A percentile compares a stretch with the other conserved stretches of the same genome.
Conservation (phyloP, 352 stramenopile species). For the Aphanomyces stellatus region DNA sequence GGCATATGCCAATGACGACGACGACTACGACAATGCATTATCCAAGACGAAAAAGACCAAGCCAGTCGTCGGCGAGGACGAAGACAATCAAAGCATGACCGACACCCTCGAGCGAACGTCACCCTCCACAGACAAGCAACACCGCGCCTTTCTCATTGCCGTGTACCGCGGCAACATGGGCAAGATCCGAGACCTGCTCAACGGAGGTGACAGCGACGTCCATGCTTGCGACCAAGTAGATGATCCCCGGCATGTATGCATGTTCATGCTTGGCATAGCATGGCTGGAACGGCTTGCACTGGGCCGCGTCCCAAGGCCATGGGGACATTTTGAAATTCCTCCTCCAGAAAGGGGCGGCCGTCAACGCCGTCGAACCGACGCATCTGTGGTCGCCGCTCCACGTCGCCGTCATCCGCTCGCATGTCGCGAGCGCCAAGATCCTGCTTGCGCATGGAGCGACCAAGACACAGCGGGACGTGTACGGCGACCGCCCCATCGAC, state of each 20-base stretch:
- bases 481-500: slow-evolving; percentile 43
- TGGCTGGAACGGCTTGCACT: slow-evolving; percentile 69
- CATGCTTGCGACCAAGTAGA: slow-evolving; percentile 54
- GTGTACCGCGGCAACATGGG: slow-evolving; percentile 51
- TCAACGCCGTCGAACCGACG: slow-evolving; percentile 59
- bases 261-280: no score
- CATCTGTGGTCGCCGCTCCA: slow-evolving; percentile 65
- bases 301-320: slow-evolving; percentile 60
- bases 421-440: slow-evolving; percentile 34
- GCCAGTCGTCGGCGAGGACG: no score
- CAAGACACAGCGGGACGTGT: slow-evolving; percentile 33
- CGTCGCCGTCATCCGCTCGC: slow-evolving; percentile 44
- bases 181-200: slow-evolving; percentile 44
- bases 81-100: not conserved
- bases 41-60: no score
- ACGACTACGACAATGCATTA: no score
- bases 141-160: slow-evolving; percentile 51
- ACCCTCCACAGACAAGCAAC: slow-evolving; percentile 36
- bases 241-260: no score
- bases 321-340: slow-evolving; percentile 39
- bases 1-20: no score
- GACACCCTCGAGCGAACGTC: slow-evolving; percentile 31
- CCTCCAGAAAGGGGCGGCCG: slow-evolving; percentile 30
- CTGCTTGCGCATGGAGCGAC: slow-evolving; percentile 39
- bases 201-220: slow-evolving; percentile 33